Base-by-base conservation (phyloP, 148 eudicot genomes). In the Linanthus parryae region DNA sequence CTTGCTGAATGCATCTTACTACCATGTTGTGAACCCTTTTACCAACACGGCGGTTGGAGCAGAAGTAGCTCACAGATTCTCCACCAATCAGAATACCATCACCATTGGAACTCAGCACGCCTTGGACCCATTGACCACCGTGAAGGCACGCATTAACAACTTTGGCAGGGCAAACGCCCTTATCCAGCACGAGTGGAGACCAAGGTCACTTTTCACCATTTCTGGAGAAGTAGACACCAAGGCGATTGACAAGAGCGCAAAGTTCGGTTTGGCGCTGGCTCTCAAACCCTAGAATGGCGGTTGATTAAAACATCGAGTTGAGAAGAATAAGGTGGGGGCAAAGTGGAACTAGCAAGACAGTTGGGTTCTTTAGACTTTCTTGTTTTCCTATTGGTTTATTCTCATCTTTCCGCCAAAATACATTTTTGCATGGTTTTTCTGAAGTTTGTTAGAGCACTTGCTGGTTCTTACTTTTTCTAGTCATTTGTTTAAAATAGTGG, bases 141-240 rank as follows among this genome's bases (percentile, higher is more conserved):
- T 82, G 22, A 85, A 89, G 79, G 79, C 82, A 19, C 78, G 88
- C 17, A 58, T 89, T 25, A 63, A 85, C 76, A 89, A 80, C 66
- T 65, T 63, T 34, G 97, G 97, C 25, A 85, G 60, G 68, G 80
- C 73, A 14, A 81, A 72, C 48, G 95, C 84, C 29, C 68, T 89
- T 56, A 64, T 89, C 57, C 87, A 85, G 69, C 87, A 85, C 4
- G 88, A 82, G 72, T 79, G 87, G 74, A 78, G 78, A 15, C 95
- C 94, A 1, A 85, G 66, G 66, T 85, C 97, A 11, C 60, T 75
- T 17, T 43, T 89, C 61, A 82, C 91, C 53, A 56, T 89, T 41
- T 78, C 90, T 28, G 78, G 82, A n/a, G 97, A 89, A 41, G 74
- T 85, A n/a, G 95, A 89, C 67, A 75, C 87, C 56, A 78, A 71